Base-by-base conservation (phyloP, 2,329 filamentous ascomycete species). In the Pseudogymnoascus sp. region DNA sequence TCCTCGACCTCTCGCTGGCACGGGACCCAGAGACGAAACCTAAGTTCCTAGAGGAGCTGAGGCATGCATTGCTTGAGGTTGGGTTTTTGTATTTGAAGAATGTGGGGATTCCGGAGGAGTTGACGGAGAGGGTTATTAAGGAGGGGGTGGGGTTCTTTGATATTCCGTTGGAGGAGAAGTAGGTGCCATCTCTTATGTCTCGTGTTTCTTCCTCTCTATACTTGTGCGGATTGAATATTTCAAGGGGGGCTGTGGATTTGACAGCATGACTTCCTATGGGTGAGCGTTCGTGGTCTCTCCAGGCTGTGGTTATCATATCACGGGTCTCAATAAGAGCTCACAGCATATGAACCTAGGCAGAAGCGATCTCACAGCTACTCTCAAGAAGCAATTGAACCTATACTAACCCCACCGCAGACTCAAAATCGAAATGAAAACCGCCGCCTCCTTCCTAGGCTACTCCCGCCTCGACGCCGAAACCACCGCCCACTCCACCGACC, bases 51-150 rank as follows among this genome's bases (percentile, higher is more conserved):
- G 75, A 78, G 0, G 80, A 90, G 62, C 81, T 96, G 34, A 88
- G 89, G 14, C 80, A 89, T 74, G 90, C 90, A 0, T 77, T 96
- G 34, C 84, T 96, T 70, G 88, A 93, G 73, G 89, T 96, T n/a
- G 91, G 91, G 1, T 96, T 96, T 71, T 75, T 96, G 21, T 96
- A 96, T 71, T 83, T 96, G 65, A 88, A 87, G 72, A 92, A 96
- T 71, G 87, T 90, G 2, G 89, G 88, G 21, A 86, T 93, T 60
- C 79, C 88, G 4, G 82, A 87, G 14, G 78, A 82, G 40, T 76
- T 93, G 61, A 85, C 89, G 68, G 71, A 83, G 23, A 75, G 82
- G 65, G 89, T 93, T 25, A 85, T 91, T 62, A 70, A 76, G 2
- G 82, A 91, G 70, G 90, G 89, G 49, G 84, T 84, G 62, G 79